These are phyloP conservation scores for Ochromonas danica DNA, from an alignment of 108 stramenopile genomes.

Conservation along the genomic window DNA sequence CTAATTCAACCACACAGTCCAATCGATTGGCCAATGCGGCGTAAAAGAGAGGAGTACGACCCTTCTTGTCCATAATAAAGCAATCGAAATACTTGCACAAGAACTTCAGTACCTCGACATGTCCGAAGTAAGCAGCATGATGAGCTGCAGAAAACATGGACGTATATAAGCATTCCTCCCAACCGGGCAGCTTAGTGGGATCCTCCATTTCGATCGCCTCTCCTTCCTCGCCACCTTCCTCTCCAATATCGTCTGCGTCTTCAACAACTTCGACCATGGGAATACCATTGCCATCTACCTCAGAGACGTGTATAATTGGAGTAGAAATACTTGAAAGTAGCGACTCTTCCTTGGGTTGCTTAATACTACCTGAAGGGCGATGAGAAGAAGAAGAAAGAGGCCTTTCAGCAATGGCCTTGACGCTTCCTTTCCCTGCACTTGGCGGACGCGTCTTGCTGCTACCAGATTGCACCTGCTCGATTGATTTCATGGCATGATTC, in stretches of 20 bases:
- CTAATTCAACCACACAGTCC: constrained; percentile 6
- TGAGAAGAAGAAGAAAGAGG: too few species aligned
- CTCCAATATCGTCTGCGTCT: background rate
- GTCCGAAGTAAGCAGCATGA: constrained; percentile 34
- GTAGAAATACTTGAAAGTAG: too few species aligned
- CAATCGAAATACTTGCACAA: constrained; percentile 31
- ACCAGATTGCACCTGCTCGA: too few species aligned
- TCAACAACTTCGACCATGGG: too few species aligned
- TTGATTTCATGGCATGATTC: too few species aligned
- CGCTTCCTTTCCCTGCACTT: too few species aligned
- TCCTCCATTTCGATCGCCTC: background rate
- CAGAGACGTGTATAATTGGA: too few species aligned
- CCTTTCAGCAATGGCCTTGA: too few species aligned
- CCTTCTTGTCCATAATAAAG: constrained; percentile 20
- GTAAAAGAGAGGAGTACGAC: constrained; percentile 30
- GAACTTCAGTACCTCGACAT: background rate
- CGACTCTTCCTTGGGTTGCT: too few species aligned
- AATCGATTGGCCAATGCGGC: constrained; percentile 21
- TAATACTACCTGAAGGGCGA: too few species aligned
- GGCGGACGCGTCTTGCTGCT: too few species aligned
- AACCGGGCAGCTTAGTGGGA: background rate
- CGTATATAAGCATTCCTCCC: constrained; percentile 26
- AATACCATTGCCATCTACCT: too few species aligned
- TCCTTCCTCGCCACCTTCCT: background rate
- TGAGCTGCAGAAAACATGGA: constrained; percentile 25